Conservation (phyloP, 73 alveolate species). For the Effrenium voratum region DNA sequence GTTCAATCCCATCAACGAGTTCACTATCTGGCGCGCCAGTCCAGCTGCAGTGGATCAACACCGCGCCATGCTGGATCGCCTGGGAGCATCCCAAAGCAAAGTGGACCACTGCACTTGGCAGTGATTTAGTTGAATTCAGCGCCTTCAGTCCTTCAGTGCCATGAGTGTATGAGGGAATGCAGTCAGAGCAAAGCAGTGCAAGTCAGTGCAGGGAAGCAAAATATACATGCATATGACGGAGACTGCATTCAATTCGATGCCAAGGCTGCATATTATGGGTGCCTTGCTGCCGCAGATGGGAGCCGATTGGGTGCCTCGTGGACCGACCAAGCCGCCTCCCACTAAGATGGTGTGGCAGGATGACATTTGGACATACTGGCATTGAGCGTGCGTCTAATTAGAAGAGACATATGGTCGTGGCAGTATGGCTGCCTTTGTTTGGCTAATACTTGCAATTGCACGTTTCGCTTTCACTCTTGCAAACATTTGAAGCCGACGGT, state of each 20-base stretch:
- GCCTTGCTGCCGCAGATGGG: conserved; percentile 77
- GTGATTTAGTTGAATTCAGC: not conserved
- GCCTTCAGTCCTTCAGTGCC: not conserved
- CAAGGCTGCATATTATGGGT: conserved; percentile 78
- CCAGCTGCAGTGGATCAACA: conserved; percentile 74
- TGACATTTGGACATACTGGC: conserved; percentile 56
- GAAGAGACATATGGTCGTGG: no score
- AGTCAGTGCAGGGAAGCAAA: not conserved
- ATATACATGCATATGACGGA: not conserved
- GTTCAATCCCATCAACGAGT: conserved; percentile 84
- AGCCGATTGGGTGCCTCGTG: conserved; percentile 70
- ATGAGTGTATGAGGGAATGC: not conserved
- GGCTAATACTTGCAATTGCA: no score
- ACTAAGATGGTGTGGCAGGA: conserved; percentile 31
- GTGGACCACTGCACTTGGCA: conserved; percentile 83
- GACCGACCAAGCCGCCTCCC: not conserved
- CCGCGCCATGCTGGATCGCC: conserved; percentile 74
- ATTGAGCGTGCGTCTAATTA: no score
- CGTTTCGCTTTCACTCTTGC: no score
- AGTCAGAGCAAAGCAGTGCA: not conserved
- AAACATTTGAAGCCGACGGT: no score
- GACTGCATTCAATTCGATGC: not conserved
- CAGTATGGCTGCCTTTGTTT: no score
- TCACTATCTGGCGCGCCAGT: conserved; percentile 86
- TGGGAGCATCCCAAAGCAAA: conserved; percentile 53